Evolutionary conservation across 768 basidiomycete species (phyloP).

Genomic region (Macrolepiota fuliginosa): DNA sequence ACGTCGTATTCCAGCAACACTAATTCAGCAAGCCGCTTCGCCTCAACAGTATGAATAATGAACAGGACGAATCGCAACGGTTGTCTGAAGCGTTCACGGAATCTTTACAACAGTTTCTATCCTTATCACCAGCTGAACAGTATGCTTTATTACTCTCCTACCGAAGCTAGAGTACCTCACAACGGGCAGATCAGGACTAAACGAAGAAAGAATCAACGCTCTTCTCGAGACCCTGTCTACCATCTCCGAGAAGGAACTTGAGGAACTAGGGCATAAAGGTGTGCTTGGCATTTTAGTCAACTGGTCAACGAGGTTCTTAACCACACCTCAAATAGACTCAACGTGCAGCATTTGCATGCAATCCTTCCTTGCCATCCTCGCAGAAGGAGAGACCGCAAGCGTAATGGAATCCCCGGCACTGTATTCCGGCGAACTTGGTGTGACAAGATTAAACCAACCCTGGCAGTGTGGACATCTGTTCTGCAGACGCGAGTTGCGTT

Average conservation of each 20-base stretch:
- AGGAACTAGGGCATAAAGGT: conserved; percentile 47
- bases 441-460: conserved; percentile 55
- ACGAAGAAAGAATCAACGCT: neutral
- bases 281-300: neutral
- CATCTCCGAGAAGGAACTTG: conserved; percentile 45
- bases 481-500: conserved; percentile 69
- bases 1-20: neutral
- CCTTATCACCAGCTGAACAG: neutral
- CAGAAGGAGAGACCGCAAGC: conserved; percentile 70
- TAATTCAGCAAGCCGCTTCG: neutral
- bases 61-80: conserved; percentile 1
- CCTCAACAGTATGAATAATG: neutral
- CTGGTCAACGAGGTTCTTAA: neutral
- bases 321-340: conserved; percentile 43
- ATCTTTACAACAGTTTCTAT: neutral
- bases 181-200: neutral
- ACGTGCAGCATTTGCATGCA: conserved; percentile 76
- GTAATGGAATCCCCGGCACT: conserved; percentile 82
- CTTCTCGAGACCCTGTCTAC: conserved; percentile 19
- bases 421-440: conserved; percentile 65
- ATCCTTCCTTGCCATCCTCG: conserved; percentile 61
- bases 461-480: conserved; percentile 71
- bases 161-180: neutral
- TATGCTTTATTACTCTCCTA: neutral
- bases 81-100: neutral